A percentile compares a stretch with the other conserved stretches of the same genome.
phyloP scores from a whole-genome alignment of 352 stramenopile genomes.

The Hyaloperonospora arabidopsidis region DNA sequence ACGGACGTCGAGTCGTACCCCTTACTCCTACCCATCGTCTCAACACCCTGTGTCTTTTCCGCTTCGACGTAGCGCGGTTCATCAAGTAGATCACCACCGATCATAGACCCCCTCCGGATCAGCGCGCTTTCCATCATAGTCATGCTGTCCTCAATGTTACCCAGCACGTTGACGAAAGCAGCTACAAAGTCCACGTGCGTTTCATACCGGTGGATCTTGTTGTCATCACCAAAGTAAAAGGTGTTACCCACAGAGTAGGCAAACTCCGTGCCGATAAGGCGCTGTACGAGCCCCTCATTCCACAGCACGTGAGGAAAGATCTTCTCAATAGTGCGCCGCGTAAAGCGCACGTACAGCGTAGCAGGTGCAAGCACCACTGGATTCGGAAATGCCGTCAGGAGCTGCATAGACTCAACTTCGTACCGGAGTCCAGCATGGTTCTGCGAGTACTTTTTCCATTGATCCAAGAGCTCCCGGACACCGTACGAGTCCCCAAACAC shows the following conservation, averaged over 20 bases:
- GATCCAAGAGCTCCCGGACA: slow-evolving; percentile 37
- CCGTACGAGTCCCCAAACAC: slow-evolving; percentile 45
- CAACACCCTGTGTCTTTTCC: slow-evolving; percentile 8
- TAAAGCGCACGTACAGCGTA: slow-evolving; percentile 49
- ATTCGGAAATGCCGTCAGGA: slow-evolving; percentile 32
- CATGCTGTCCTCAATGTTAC: slow-evolving; percentile 41
- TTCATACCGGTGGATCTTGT: slow-evolving; percentile 51
- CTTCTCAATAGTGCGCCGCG: slow-evolving; percentile 49
- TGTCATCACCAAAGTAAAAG: slow-evolving; percentile 54
- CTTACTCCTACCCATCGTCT: neutral
- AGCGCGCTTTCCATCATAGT: slow-evolving; percentile 45
- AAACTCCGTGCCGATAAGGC: slow-evolving; percentile 48
- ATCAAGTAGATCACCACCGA: slow-evolving; percentile 32
- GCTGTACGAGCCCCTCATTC: slow-evolving; percentile 58
- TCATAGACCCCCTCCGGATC: slow-evolving; percentile 49
- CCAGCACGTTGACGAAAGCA: slow-evolving; percentile 33
- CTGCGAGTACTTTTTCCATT: slow-evolving; percentile 62
- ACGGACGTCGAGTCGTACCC: too few species aligned
- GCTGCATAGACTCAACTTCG: slow-evolving; percentile 35
- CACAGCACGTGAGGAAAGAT: slow-evolving; percentile 61
- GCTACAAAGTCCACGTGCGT: slow-evolving; percentile 52
- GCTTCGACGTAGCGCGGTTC: slow-evolving; percentile 17
- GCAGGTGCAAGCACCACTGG: slow-evolving; percentile 38
- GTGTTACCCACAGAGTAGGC: slow-evolving; percentile 45
- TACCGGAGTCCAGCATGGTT: slow-evolving; percentile 48